Evolutionary conservation across 768 basidiomycete genomes (phyloP), one percentile per base, ranked within the genome.

Genomic region (Tricholoma flavovirens): DNA sequence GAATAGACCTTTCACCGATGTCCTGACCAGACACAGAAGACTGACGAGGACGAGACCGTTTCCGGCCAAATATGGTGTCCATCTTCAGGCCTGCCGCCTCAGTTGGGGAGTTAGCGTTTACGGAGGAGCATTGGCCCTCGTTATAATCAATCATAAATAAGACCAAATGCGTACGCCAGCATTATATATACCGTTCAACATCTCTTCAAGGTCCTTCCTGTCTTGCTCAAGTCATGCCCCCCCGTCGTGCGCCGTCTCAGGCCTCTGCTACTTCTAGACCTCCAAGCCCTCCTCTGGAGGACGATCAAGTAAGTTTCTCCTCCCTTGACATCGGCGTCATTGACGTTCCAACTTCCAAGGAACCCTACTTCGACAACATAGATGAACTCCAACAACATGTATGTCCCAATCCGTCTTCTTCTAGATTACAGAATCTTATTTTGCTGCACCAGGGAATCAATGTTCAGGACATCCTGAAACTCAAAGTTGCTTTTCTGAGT

Each of bases 401-500:
- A 62, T 29, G 79, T 57, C 15, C 35, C n/a, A 32, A 26, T 46
- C 9, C 14, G 4, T n/a, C 30, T 24, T 36, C 11, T 24, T 33
- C 24, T 3, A 32, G 15, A 2, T 49, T 33, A 46, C 14, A 19
- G 33, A 45, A 51, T 30, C 60, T 35, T 43, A 57, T 38, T 51
- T 51, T 46, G 45, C 45, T 32, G 53, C 24, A 38, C 7, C 62
- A 96, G 93, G 93, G 94, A 12, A 95, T 96, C 69, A 96, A 94
- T 61, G 86, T 93, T 24, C 93, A 96, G 75, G 95, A 98, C 67
- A 97, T 98, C 55, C 69, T 88, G 51, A 98, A 98, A 72, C 83
- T 98, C 59, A 97, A 97, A 73, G 90, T 86, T 48, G 62, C 69
- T 48, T 59, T 64, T 19, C 24, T 67, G 64, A 7, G 51, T 70